phyloP scores from a whole-genome alignment of 306 rosid species.

The Vicia faba region DNA sequence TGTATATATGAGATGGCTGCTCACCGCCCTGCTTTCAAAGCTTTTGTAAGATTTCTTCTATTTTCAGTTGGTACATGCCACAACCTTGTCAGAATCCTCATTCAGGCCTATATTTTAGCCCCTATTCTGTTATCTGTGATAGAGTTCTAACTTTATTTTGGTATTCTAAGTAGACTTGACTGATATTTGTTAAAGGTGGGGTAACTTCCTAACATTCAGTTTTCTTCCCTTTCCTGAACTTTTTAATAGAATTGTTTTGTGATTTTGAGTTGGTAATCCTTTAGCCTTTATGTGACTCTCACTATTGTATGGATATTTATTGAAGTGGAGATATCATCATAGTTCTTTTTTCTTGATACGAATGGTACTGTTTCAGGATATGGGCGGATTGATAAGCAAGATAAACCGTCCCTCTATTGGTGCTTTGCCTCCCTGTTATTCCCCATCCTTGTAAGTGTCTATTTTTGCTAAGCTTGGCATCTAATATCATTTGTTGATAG shows the following conservation, averaged over 20 bases:
- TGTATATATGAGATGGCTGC: conserved; percentile 98
- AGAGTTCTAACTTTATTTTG: conserved; percentile 11
- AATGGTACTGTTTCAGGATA: conserved; percentile 67
- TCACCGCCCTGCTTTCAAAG: conserved; percentile 94
- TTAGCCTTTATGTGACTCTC: conserved; percentile 16
- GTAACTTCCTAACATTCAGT: background rate
- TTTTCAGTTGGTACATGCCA: conserved; percentile 33
- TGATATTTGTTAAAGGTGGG: conserved; percentile 14
- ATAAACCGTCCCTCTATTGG: conserved; percentile 92
- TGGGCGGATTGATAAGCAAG: conserved; percentile 98
- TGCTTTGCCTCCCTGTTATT: conserved; percentile 88
- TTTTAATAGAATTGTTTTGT: background rate
- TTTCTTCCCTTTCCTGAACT: background rate
- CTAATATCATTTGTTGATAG: background rate
- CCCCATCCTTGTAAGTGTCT: conserved; percentile 83
- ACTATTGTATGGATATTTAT: background rate
- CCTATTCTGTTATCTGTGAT: conserved; percentile 17
- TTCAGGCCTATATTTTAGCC: background rate
- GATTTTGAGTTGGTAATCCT: conserved; percentile 19
- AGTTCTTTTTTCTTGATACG: conserved; percentile 24
- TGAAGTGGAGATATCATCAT: conserved; percentile 8
- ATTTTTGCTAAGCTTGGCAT: conserved; percentile 26
- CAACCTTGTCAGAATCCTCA: background rate
- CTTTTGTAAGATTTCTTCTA: conserved; percentile 73
- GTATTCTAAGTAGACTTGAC: background rate